Conservation (phyloP, 2,329 filamentous ascomycete genomes). For the Xylaria sp. region DNA sequence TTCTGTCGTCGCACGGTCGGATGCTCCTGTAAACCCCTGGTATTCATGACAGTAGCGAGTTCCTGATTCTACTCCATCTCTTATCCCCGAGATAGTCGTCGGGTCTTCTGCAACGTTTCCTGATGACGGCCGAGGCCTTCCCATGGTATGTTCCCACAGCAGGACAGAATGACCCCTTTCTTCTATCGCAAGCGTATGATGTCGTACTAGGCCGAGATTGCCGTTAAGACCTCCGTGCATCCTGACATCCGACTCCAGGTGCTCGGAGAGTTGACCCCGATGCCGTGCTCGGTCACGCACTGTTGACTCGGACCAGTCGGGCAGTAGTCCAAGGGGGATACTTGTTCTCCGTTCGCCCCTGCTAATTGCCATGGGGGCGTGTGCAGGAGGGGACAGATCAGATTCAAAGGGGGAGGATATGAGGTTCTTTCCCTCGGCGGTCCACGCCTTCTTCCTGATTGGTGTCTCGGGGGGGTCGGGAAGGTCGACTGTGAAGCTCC, state of each 20-base stretch:
- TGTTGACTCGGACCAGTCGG: background rate
- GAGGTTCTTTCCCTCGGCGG: slow-evolving; percentile 61
- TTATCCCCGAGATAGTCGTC: background rate
- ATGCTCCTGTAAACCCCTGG: background rate
- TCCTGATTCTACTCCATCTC: background rate
- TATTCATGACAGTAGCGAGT: background rate
- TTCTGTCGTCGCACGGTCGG: background rate
- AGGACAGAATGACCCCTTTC: background rate
- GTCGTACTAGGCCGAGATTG: background rate
- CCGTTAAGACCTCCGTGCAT: background rate
- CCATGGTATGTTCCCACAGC: background rate
- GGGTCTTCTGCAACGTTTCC: background rate
- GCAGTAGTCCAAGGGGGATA: slow-evolving; percentile 27
- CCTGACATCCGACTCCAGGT: background rate
- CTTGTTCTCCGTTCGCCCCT: slow-evolving; percentile 40
- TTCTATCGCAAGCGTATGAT: background rate
- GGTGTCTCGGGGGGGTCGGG: slow-evolving; percentile 75
- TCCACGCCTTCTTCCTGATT: slow-evolving; percentile 75
- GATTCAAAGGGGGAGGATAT: slow-evolving; percentile 53
- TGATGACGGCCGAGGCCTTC: background rate
- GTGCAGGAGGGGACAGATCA: slow-evolving; percentile 41
- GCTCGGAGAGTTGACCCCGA: background rate
- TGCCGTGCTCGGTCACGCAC: background rate
- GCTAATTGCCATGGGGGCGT: slow-evolving; percentile 39
- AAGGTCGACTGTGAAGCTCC: slow-evolving; percentile 78